These are phyloP conservation scores for Fusarium sp. DNA, from an alignment of 2,329 filamentous ascomycete genomes.

Conservation along the genomic window DNA sequence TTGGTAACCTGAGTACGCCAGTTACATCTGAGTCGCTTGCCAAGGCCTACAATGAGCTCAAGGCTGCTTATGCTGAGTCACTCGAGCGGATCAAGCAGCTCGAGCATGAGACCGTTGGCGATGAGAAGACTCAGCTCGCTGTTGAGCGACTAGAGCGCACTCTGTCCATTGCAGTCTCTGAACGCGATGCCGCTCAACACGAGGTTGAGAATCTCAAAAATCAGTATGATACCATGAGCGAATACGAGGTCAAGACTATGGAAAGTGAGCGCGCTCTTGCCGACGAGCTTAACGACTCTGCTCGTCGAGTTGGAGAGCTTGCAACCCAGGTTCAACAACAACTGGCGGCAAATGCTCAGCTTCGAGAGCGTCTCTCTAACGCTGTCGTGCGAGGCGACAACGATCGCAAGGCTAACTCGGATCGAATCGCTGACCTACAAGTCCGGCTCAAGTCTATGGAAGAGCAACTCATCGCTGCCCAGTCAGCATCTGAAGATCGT, in stretches of 20 bases:
- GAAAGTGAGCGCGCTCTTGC: conserved; percentile 73
- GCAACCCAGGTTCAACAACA: conserved; percentile 83
- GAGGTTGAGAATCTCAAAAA: conserved; percentile 72
- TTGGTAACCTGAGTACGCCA: conserved; percentile 53
- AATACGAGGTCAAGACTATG: conserved; percentile 66
- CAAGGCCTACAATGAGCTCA: conserved; percentile 79
- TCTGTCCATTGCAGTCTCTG: conserved; percentile 75
- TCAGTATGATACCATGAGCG: conserved; percentile 69
- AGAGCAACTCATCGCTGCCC: conserved; percentile 83
- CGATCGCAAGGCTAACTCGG: conserved; percentile 82
- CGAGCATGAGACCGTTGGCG: conserved; percentile 62
- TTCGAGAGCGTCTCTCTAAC: conserved; percentile 80
- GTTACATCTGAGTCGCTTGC: conserved; percentile 79
- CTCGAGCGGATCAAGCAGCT: conserved; percentile 74
- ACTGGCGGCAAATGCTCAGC: conserved; percentile 78
- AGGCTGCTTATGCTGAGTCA: conserved; percentile 75
- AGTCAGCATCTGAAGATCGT: conserved; percentile 87
- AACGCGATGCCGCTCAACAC: conserved; percentile 77
- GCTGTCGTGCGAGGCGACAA: conserved; percentile 86
- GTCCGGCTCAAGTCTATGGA: conserved; percentile 83
- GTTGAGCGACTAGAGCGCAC: conserved; percentile 75
- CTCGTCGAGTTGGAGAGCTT: conserved; percentile 82
- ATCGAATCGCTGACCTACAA: conserved; percentile 87
- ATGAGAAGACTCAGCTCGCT: conserved; percentile 71
- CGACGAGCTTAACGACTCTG: conserved; percentile 77